phyloP scores from a whole-genome alignment of 768 basidiomycete species.

The Xanthoconium stramineum region DNA sequence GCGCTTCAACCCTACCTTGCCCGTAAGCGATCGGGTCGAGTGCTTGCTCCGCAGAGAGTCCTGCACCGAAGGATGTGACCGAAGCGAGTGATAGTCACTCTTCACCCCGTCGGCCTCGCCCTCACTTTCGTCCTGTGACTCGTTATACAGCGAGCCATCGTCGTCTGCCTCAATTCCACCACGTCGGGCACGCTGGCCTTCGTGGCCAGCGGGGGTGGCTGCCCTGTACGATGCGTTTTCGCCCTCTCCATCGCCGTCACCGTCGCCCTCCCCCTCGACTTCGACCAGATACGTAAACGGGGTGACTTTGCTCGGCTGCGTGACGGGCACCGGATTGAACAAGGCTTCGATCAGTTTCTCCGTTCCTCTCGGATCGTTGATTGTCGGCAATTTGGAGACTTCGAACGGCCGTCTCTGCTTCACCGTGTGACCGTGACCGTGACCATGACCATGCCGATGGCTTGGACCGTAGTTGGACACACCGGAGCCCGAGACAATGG shows the following conservation, averaged over 20 bases:
- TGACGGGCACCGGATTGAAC: constrained; percentile 66
- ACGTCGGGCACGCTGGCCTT: neutral
- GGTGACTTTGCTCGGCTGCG: constrained; percentile 19
- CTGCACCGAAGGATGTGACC: constrained; percentile 23
- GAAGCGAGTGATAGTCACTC: constrained; percentile 31
- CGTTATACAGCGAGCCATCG: constrained; percentile 20
- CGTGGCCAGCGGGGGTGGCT: neutral
- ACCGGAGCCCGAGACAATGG: constrained; percentile 17
- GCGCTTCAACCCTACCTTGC: constrained; percentile 2
- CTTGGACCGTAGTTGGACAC: neutral
- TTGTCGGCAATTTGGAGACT: constrained; percentile 41
- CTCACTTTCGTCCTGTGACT: constrained; percentile 16
- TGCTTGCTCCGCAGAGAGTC: constrained; percentile 21
- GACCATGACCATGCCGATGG: neutral
- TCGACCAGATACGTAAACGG: constrained; percentile 40
- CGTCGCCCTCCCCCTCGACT: constrained; percentile 19
- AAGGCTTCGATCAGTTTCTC: constrained; percentile 75
- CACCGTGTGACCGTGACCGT: constrained; percentile 5
- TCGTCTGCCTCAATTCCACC: constrained; percentile 11
- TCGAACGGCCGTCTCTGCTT: constrained; percentile 30
- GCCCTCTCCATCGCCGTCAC: constrained; percentile 16
- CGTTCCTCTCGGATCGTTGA: constrained; percentile 61
- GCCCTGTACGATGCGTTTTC: constrained; percentile 1
- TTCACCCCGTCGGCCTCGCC: constrained; percentile 6
- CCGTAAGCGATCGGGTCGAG: constrained; percentile 20